Evolutionary conservation across 2,329 filamentous ascomycete genomes (phyloP), one percentile per base, ranked within the genome.

Genomic region (Leptodontidium sp.): DNA sequence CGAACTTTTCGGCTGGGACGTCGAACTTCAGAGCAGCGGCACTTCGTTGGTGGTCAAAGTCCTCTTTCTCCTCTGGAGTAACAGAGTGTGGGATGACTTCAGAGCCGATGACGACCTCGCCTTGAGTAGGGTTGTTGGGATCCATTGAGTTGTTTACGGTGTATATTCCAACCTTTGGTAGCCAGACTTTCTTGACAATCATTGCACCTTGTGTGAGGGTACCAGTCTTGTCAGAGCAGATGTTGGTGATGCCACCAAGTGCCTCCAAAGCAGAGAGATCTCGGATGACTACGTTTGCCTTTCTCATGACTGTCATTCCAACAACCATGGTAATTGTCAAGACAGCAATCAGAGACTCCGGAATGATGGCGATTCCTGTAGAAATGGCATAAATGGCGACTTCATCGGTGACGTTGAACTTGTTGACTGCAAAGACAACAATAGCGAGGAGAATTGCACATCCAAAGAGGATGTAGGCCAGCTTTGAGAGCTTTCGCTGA

Each of bases 141-240:
- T 87, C 82, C 49, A 82, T 84, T 26, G 84, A 85, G 59, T 85
- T 80, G 58, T 83, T 80, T 38, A 90, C 81, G 2, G 81, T 83
- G 76, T 87, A 83, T 21, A 83, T 83, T 2, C 86, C 85, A 35
- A 81, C 79, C 15, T 81, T 82, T 2, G 86, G 86, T 15, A 89
- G 81, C 84, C 86, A 88, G 1, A 83, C 85, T 70, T 86, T 86
- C 52, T 85, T 82, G 7, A 86, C 84, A n/a, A 89, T 83, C 87
- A 89, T 89, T 71, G 86, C 86, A 24, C 76, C 77, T 68, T 78
- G 73, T 7, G 90, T 92, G 67, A 92, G 80, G 0, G 90, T 92
- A 1, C 91, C 91, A 0, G 91, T 94, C 82, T 93, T 94, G 78
- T 94, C 91, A 0, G 90, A 93, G 78, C 91, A 93, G 52, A 94